These are phyloP conservation scores for Remersonia thermophila DNA, from an alignment of 2,329 filamentous ascomycete genomes.

Conservation along the genomic window DNA sequence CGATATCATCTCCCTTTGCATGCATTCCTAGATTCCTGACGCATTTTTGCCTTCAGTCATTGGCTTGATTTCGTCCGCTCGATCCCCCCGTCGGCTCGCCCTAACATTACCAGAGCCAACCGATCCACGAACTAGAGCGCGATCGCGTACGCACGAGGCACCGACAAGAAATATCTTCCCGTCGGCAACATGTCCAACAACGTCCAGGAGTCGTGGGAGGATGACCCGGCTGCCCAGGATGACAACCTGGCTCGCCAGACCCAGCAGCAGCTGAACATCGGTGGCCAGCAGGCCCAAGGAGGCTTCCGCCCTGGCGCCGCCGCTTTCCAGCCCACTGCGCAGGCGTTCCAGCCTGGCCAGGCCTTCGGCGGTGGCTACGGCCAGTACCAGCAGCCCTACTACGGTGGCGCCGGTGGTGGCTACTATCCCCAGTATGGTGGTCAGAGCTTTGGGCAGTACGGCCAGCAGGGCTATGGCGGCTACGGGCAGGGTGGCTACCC, in stretches of 20 bases:
- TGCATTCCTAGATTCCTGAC: background rate
- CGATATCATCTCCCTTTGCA: background rate
- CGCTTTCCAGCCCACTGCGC: slow-evolving; percentile 61
- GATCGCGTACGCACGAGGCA: no score
- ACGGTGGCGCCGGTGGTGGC: slow-evolving; percentile 30
- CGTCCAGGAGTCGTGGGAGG: slow-evolving; percentile 85
- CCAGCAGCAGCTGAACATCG: slow-evolving; percentile 63
- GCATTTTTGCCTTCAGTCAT: no score
- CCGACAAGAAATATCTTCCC: no score
- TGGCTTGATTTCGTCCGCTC: no score
- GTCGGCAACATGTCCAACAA: slow-evolving; percentile 54
- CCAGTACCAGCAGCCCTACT: slow-evolving; percentile 43
- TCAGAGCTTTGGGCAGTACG: slow-evolving; percentile 24
- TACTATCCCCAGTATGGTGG: slow-evolving; percentile 45
- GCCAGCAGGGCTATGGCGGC: slow-evolving; percentile 25
- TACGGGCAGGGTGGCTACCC: slow-evolving; percentile 29
- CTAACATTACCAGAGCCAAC: no score
- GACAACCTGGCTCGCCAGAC: slow-evolving; percentile 67
- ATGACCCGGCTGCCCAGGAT: slow-evolving; percentile 67
- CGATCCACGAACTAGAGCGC: no score
- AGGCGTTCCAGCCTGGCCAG: slow-evolving; percentile 62
- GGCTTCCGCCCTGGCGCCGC: slow-evolving; percentile 55
- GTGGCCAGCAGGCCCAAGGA: slow-evolving; percentile 34
- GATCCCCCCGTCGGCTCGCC: no score
- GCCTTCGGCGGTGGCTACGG: slow-evolving; percentile 47